Percentiles rank a stretch among this genome's conserved stretches.
phyloP scores from a whole-genome alignment of 768 basidiomycete genomes.

The Boletellus sp. region DNA sequence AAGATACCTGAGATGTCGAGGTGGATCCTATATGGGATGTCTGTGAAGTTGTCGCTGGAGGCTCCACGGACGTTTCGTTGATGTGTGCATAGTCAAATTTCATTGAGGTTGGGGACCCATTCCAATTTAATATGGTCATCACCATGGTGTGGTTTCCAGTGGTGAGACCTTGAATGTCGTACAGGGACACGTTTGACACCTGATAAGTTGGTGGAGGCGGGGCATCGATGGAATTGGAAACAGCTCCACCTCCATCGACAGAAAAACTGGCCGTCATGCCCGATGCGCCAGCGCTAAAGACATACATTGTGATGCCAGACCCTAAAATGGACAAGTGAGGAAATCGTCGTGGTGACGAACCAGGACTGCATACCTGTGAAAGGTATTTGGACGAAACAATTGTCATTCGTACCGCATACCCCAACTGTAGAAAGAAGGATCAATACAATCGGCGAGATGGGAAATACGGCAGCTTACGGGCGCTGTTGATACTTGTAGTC shows the following conservation, averaged over 20 bases:
- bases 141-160: conserved; percentile 16
- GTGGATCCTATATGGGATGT: neutral
- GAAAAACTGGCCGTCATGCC: conserved; percentile 24
- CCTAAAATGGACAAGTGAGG: conserved; percentile 9
- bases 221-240: neutral
- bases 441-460: neutral
- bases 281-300: conserved; percentile 16
- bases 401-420: conserved; percentile 9
- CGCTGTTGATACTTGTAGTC: conserved; percentile 6
- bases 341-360: neutral
- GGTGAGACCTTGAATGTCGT: conserved; percentile 13
- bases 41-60: conserved; percentile 1
- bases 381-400: conserved; percentile 18
- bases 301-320: conserved; percentile 27
- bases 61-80: conserved; percentile 20
- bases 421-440: conserved; percentile 9
- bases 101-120: conserved; percentile 15
- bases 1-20: neutral
- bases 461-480: conserved; percentile 11
- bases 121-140: conserved; percentile 24
- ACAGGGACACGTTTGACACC: conserved; percentile 20
- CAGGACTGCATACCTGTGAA: conserved; percentile 13
- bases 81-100: conserved; percentile 27
- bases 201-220: conserved; percentile 18
- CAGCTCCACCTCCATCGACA: conserved; percentile 10